Evolutionary conservation across 2,329 filamentous ascomycete genomes (phyloP), one percentile per base, ranked within the genome.

Genomic region (Magnaporthales sp.): DNA sequence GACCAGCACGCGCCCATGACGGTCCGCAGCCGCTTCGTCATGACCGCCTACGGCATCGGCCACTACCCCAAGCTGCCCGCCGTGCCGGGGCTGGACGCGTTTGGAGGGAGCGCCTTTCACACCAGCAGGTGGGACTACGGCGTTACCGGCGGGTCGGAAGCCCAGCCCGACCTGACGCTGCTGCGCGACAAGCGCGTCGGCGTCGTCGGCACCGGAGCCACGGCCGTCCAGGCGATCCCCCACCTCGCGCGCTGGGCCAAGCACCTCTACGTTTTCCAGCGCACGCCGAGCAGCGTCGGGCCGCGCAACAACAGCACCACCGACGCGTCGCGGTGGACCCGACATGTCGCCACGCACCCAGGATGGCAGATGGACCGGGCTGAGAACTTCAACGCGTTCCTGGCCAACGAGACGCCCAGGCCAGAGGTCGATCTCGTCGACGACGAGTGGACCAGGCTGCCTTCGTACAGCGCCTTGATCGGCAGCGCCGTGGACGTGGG

Each of bases 221-320:
- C 81, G 0, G 79, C 78, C 0, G 75, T 84, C 2, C 80, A 83
- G 68, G 77, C 75, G 1, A 71, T 83, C 0, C 80, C 83, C 0
- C 71, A 76, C 22, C 71, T 86, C 0, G 81, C 79, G 1, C 76
- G 79, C 62, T 82, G 77, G 67, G 79, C 82, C 0, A 80, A 82
- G 63, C 75, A 85, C 54, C 71, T 86, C 2, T 84, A 80, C 68
- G 83, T 87, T n/a, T 79, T 87, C 71, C 84, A 87, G 71, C 80
- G 84, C 2, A 87, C 84, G 2, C 83, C 84, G 75, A 82, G 64
- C 70, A 73, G 5, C 67, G 73, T 1, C 84, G 80, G 0, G 78
- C 84, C 58, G 73, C 74, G 0, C 74, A 76, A 19, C 74, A 78
- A 64, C 86, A 22, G 19, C 3, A 3, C 1, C 13, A 63, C 3